Base-by-base conservation (phyloP, 2,329 filamentous ascomycete species). In the Fusarium anguioides region DNA sequence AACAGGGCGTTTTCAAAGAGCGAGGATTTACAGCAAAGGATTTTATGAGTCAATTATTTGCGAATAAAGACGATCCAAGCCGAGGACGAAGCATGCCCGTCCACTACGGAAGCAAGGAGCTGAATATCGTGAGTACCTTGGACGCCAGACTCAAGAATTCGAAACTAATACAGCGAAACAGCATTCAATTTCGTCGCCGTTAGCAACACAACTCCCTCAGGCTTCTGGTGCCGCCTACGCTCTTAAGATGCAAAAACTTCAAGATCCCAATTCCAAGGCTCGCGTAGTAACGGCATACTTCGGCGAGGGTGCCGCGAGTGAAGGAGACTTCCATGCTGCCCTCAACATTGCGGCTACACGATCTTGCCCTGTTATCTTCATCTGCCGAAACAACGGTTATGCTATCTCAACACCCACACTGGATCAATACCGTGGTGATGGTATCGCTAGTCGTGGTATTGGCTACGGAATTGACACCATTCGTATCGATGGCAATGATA, bases 381-480 rank as follows among this genome's bases (percentile, higher is more conserved):
- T 97, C 66, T 97, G 94, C 80, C 88, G 94, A 36, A 97, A 97
- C 80, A 97, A 97, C 75, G 94, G 94, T 2, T 97, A 93, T 75
- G 93, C 94, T 20, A 97, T 97, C 69, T 93, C 90, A 1, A 97
- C 94, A 0, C 93, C 94, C 0, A 97, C 93, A 0, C 82, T 95
- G 12, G 94, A 97, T 72, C 94, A 97, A 74, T 97, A 97, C 76
- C 89, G 93, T 3, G 94, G 94, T 14, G 94, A 97, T 72, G 94
- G 94, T 7, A 97, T 97, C 70, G 94, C 94, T 10, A 93, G 90
- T 48, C 87, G 94, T 31, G 94, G 93, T 21, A 86, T 94, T 11
- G 94, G 94, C 0, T 97, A 97, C 75, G 94, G 94, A n/a, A 97
- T 97, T 68, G 93, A 96, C 70, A 97, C 94, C 1, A 91, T 97